Percentiles rank a stretch among this genome's conserved stretches.
phyloP scores from a whole-genome alignment of 352 stramenopile species.

The Globisporangium megalacanthum region DNA sequence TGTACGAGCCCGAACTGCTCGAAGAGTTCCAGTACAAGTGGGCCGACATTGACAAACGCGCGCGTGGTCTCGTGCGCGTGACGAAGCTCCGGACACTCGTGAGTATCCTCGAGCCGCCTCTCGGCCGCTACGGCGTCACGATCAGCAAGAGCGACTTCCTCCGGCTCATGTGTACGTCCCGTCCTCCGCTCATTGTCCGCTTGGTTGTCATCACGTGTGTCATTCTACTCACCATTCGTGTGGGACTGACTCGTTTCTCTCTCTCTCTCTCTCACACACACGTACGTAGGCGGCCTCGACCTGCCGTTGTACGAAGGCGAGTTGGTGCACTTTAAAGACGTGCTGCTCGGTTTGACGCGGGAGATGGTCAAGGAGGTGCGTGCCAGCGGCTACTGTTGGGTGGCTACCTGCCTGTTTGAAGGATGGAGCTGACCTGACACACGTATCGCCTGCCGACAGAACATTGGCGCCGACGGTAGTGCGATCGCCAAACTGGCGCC shows the following conservation, averaged over 20 bases:
- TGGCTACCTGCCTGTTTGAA: background rate
- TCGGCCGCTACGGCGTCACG: conserved; percentile 51
- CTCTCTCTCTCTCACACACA: too few relatives aligned
- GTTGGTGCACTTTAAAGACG: conserved; percentile 83
- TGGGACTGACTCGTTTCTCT: background rate
- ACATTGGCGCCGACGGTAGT: conserved; percentile 28
- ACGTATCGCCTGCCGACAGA: conserved; percentile 11
- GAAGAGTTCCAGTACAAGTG: conserved; percentile 88
- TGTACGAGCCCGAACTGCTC: conserved; percentile 84
- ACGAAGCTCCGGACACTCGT: conserved; percentile 73
- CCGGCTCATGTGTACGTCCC: conserved; percentile 43
- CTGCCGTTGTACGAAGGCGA: conserved; percentile 82
- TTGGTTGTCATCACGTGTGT: too few relatives aligned
- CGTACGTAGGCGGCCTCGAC: conserved; percentile 46
- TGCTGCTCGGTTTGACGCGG: conserved; percentile 72
- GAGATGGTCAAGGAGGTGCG: conserved; percentile 79
- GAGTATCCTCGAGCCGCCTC: conserved; percentile 62
- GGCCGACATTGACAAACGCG: conserved; percentile 84
- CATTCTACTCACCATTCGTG: background rate
- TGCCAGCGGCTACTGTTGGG: background rate
- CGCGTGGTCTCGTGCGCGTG: conserved; percentile 77
- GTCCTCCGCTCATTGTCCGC: too few relatives aligned
- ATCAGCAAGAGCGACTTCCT: conserved; percentile 45
- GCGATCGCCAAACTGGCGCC: conserved; percentile 39
- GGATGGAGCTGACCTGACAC: background rate